Conservation (phyloP, 2,329 filamentous ascomycete genomes). For the Penicillium sp. region DNA sequence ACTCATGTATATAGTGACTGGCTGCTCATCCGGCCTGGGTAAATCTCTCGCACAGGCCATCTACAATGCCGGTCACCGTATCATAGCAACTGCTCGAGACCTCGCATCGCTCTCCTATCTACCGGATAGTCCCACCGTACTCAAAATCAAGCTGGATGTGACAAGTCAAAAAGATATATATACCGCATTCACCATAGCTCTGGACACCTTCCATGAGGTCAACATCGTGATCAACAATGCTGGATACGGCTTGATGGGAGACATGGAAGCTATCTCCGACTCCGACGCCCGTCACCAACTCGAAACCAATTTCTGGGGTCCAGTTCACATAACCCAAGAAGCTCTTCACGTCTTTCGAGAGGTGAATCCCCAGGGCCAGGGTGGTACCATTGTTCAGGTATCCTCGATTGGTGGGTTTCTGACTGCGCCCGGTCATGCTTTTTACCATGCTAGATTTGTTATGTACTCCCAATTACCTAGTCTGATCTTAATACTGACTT, state of each 20-base stretch:
- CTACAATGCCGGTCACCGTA: constrained; percentile 39
- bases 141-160: constrained; percentile 11
- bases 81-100: constrained; percentile 52
- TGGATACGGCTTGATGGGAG: constrained; percentile 56
- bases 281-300: constrained; percentile 54
- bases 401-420: constrained; percentile 53
- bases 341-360: constrained; percentile 29
- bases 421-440: constrained; percentile 36
- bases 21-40: constrained; percentile 52
- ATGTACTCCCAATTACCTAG: no score
- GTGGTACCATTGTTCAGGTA: constrained; percentile 57
- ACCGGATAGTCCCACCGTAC: constrained; percentile 36
- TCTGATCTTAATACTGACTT: background rate
- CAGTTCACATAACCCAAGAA: constrained; percentile 51
- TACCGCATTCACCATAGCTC: constrained; percentile 40
- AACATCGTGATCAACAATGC: constrained; percentile 64
- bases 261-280: constrained; percentile 54
- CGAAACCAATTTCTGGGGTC: constrained; percentile 61
- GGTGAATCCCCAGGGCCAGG: constrained; percentile 28
- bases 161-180: constrained; percentile 1
- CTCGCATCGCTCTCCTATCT: constrained; percentile 44
- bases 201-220: constrained; percentile 54
- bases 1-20: constrained; percentile 44
- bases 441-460: constrained; percentile 36
- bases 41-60: constrained; percentile 42